These are phyloP conservation scores for Ganoderma boninense DNA, from an alignment of 1,284 basidiomycete species.

Conservation along the genomic window DNA sequence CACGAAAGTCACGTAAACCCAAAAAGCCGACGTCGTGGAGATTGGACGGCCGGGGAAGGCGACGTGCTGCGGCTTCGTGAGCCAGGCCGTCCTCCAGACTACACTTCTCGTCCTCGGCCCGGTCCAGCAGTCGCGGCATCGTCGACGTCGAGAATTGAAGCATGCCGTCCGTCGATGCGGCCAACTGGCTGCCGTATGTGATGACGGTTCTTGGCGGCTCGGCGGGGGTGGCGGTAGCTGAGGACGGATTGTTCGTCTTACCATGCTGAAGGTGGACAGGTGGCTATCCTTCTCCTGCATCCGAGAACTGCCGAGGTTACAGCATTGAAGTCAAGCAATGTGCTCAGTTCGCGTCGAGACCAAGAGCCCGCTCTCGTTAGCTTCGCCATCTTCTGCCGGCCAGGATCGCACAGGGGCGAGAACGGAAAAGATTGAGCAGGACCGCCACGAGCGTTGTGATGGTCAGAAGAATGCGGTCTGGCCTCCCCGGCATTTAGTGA, in stretches of 20 bases:
- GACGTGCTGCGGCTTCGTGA: slow-evolving; percentile 1
- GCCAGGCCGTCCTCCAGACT: neutral
- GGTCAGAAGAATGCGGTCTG: slow-evolving; percentile 30
- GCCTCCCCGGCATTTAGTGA: neutral
- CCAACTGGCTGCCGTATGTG: slow-evolving; percentile 12
- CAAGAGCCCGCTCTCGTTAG: slow-evolving; percentile 2
- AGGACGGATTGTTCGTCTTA: slow-evolving; percentile 14
- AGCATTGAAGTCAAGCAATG: neutral
- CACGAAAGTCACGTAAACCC: slow-evolving; percentile 3
- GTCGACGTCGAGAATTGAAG: slow-evolving; percentile 32
- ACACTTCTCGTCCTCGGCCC: slow-evolving; percentile 24
- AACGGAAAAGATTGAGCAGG: slow-evolving; percentile 33
- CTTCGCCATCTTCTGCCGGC: slow-evolving; percentile 12
- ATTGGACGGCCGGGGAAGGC: neutral
- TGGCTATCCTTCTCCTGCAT: neutral
- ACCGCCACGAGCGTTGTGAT: slow-evolving; percentile 34
- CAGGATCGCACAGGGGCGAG: slow-evolving; percentile 27
- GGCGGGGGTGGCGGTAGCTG: neutral
- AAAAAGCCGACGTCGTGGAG: neutral
- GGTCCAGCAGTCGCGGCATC: slow-evolving; percentile 26
- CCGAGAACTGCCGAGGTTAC: neutral
- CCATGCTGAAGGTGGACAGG: neutral
- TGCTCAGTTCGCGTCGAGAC: slow-evolving; percentile 7
- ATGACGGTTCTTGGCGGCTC: slow-evolving; percentile 11
- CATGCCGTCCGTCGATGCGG: slow-evolving; percentile 27